Base-by-base conservation (phyloP, 441 rosid species). In the Erodium trifolium region DNA sequence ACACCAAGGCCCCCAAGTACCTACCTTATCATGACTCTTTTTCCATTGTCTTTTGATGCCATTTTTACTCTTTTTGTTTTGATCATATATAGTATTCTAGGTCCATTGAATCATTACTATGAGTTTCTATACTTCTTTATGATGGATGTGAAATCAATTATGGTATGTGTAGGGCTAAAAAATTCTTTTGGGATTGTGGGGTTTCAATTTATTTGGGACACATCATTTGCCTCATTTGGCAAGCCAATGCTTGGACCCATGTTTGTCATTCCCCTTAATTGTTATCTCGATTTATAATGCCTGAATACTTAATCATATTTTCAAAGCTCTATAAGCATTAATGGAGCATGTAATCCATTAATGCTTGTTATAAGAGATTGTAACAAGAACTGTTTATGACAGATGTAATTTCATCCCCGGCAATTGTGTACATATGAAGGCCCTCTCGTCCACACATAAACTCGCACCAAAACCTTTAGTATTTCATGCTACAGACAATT, bases 21-120 rank as follows among this genome's bases (percentile, higher is more conserved):
- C 63, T 17, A 57, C 63, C 63, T 16, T 57, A 57, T 57, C 34
- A 31, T 57, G 29, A 57, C 29, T 57, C 29, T 57, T 12, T 57
- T 57, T 57, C 27, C 16, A 57, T 57, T 14, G 63, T 57, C 63
- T 57, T 57, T 17, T 57, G 27, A 57, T 57, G 9, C 1, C 63
- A 14, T 57, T 17, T 17, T 17, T 17, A 17, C 11, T 17, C 18
- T 57, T 17, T 57, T 17, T 57, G 51, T 59, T 19, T 8, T 23
- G 64, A 23, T 59, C 34, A 59, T 59, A 19, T 59, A 59, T 59
- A 59, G 31, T 59, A 18, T 59, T 59, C 13, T 59, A 59, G 64
- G 12, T 59, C 64, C 31, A 59, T 19, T 19, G 64, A 59, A 18
- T 59, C 64, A 59, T 59, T 59, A 19, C 34, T 59, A 9, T 59